A percentile compares a stretch with the other conserved stretches of the same genome.
Evolutionary conservation across 371 early-diverging fungal genomes (phyloP).

Genomic region (Actinomucor elegans): DNA sequence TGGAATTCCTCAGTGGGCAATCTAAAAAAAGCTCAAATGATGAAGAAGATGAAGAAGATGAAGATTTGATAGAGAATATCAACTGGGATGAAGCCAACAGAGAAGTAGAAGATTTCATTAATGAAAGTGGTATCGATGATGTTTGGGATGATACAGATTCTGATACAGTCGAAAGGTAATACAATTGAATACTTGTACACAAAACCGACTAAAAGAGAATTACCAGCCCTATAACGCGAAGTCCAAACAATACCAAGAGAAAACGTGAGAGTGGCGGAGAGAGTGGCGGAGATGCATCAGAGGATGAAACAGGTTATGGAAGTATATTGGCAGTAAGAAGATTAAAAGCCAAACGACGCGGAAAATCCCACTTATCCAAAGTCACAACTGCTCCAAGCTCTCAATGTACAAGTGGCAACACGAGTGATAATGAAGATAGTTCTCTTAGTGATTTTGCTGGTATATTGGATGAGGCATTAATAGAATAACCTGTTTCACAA

Average conservation of each 20-base stretch:
- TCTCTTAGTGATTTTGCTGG: constrained; percentile 40
- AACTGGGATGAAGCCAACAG: constrained; percentile 59
- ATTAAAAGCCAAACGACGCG: constrained; percentile 16
- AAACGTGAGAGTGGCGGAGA: constrained; percentile 25
- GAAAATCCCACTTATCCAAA: constrained; percentile 35
- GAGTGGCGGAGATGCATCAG: constrained; percentile 24
- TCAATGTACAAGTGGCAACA: constrained; percentile 13
- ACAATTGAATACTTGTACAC: too few relatives aligned
- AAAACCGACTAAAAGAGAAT: background rate
- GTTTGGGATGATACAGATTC: constrained; percentile 47
- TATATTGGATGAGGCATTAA: constrained; percentile 34
- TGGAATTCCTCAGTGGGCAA: constrained; percentile 13
- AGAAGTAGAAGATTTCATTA: constrained; percentile 61
- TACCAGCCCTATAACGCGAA: background rate
- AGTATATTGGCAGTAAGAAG: constrained; percentile 16
- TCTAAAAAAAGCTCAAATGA: constrained; percentile 25
- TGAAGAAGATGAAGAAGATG: constrained; percentile 43
- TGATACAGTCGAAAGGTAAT: constrained; percentile 25
- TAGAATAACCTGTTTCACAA: constrained; percentile 12
- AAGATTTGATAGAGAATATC: constrained; percentile 45
- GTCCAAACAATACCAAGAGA: constrained; percentile 1
- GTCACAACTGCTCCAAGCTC: constrained; percentile 23
- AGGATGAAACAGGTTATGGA: constrained; percentile 25
- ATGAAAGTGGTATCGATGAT: constrained; percentile 56
- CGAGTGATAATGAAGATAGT: constrained; percentile 22